Percentiles rank a stretch among this genome's conserved stretches.
Evolutionary conservation across 208 protist genomes (phyloP).

Genomic region (Leishmania amazonensis): DNA sequence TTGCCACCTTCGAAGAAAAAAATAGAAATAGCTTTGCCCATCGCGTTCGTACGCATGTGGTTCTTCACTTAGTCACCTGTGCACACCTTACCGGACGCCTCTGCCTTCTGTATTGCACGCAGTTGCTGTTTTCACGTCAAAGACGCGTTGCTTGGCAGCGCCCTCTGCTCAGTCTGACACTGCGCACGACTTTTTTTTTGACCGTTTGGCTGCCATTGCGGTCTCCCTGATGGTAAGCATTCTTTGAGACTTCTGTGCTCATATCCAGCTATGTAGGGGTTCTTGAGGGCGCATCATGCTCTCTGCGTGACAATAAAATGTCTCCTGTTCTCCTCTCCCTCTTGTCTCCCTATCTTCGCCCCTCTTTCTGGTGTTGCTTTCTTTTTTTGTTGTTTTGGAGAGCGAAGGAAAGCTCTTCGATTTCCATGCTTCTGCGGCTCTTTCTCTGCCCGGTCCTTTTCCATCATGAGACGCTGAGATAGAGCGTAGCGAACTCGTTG

Average conservation of each 20-base stretch:
- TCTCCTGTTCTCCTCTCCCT: background rate
- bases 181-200: background rate
- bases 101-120: background rate
- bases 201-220: background rate
- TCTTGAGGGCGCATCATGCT: background rate
- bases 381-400: background rate
- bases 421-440: background rate
- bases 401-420: background rate
- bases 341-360: background rate
- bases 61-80: background rate
- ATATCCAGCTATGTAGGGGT: background rate
- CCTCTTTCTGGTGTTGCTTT: background rate
- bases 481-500: conserved; percentile 3
- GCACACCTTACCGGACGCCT: background rate
- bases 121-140: background rate
- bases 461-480: background rate
- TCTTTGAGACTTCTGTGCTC: background rate
- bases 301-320: background rate
- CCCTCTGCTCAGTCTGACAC: background rate
- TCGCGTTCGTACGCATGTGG: background rate
- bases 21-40: background rate
- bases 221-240: background rate
- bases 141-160: background rate
- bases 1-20: conserved; percentile 1
- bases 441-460: conserved; percentile 8